Evolutionary conservation across 306 rosid genomes (phyloP), one percentile per base, ranked within the genome.

Genomic region (Acacia acuminata): DNA sequence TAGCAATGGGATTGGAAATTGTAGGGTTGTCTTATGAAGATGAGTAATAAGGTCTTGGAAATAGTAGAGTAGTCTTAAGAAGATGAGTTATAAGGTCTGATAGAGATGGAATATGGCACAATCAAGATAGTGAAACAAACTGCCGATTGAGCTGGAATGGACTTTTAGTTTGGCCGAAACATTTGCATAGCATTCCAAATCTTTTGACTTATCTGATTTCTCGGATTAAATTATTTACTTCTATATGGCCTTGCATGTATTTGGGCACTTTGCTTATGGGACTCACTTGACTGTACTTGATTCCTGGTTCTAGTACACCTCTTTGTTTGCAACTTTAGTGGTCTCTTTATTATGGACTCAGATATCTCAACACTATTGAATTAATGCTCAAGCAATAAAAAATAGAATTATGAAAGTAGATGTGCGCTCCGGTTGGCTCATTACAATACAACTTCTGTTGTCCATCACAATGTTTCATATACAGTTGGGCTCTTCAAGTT

Each of bases 201-300:
- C 10, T 4, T 14, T 71, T 71, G 14, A 43, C 43, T 43, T 5
- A 12, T 70, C 36, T n/a, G 3, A 22, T 70, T 14, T 44, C 32
- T 15, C 30, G 25, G 25, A 47, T 73, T 73, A 15, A 17, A 14
- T 73, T 8, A 27, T 73, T 36, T 50, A 20, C 36, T n/a, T 73
- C 56, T 73, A 17, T 73, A 32, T 17, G 32, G 64, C 17, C 17
- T 34, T 73, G 61, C 25, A 24, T 47, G 15, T 25, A 32, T 51
- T 51, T 19, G 45, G 65, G 78, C 78, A 73, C 12, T 73, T 51
- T 72, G n/a, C 10, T 47, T 14, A 47, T 47, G 47, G 76, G 43
- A 50, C 64, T 51, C 48, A 74, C n/a, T 51, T 32, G 44, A 73
- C 77, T 73, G 7, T 47, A 45, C 40, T 73, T 73, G 25, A 73